Conservation (phyloP, 192 early-diverging fungal genomes). For the Umbelopsis ramanniana region DNA sequence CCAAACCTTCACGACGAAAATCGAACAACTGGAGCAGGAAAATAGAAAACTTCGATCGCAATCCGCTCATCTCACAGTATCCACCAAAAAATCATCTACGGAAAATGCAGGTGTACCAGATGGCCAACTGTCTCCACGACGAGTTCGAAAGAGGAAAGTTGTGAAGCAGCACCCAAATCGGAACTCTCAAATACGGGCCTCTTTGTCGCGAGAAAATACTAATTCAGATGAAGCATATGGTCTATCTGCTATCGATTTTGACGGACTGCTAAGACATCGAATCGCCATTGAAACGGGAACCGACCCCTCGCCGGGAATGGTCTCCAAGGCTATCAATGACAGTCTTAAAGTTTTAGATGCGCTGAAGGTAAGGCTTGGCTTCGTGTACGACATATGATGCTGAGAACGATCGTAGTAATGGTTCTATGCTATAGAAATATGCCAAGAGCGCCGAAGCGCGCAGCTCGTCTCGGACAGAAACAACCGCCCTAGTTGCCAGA, state of each 20-base stretch:
- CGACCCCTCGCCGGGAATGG: not conserved
- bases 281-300: not conserved
- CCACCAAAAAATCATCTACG: not conserved
- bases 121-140: not conserved
- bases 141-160: not conserved
- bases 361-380: constrained; percentile 1
- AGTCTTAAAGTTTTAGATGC: constrained; percentile 5
- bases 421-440: not conserved
- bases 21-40: constrained; percentile 8
- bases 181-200: not conserved
- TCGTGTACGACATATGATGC: not conserved
- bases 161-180: constrained; percentile 2
- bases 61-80: not conserved
- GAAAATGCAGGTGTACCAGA: not conserved
- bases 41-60: not conserved
- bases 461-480: not conserved
- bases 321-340: not conserved
- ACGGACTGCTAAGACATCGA: constrained; percentile 3
- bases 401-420: not conserved
- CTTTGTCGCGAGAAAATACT: not conserved
- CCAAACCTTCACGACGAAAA: not conserved
- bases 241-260: not conserved
- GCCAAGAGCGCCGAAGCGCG: not conserved
- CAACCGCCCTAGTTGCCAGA: not conserved
- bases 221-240: not conserved